phyloP scores from a whole-genome alignment of 192 early-diverging fungal genomes.

The Piromyces sp. region DNA sequence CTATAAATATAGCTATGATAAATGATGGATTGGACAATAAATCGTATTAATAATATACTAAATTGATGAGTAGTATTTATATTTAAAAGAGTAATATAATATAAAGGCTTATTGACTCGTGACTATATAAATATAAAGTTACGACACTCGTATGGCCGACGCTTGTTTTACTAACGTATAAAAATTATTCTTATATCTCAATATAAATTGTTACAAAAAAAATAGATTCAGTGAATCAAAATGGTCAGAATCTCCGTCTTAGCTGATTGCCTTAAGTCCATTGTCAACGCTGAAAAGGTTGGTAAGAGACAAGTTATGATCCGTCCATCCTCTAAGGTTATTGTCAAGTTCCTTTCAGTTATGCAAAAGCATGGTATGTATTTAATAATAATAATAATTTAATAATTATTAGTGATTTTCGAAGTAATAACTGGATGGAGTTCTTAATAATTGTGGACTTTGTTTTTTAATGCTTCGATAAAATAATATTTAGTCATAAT shows the following conservation, averaged over 20 bases:
- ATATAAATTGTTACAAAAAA: neutral
- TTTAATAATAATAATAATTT: too few relatives aligned
- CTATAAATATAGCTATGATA: neutral
- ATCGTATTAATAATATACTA: too few relatives aligned
- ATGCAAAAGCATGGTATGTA: constrained; percentile 94
- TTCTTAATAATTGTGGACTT: constrained; percentile 21
- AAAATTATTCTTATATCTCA: too few relatives aligned
- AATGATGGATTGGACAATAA: neutral
- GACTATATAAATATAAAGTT: neutral
- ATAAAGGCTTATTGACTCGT: neutral
- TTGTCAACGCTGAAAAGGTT: constrained; percentile 96
- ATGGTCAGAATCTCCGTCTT: constrained; percentile 95
- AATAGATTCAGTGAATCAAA: constrained; percentile 12
- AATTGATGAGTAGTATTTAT: too few relatives aligned
- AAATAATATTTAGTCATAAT: constrained; percentile 22
- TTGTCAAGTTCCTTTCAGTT: constrained; percentile 95
- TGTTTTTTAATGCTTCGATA: constrained; percentile 63
- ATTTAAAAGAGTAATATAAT: too few relatives aligned
- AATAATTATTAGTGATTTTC: constrained; percentile 6
- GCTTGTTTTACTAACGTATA: neutral
- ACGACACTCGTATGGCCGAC: neutral
- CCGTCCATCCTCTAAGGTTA: constrained; percentile 94
- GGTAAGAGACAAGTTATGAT: constrained; percentile 96
- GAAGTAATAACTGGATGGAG: constrained; percentile 59
- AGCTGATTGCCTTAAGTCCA: constrained; percentile 90